Conservation (phyloP, 495 filamentous ascomycete genomes). For the Pyrenula massariospora region DNA sequence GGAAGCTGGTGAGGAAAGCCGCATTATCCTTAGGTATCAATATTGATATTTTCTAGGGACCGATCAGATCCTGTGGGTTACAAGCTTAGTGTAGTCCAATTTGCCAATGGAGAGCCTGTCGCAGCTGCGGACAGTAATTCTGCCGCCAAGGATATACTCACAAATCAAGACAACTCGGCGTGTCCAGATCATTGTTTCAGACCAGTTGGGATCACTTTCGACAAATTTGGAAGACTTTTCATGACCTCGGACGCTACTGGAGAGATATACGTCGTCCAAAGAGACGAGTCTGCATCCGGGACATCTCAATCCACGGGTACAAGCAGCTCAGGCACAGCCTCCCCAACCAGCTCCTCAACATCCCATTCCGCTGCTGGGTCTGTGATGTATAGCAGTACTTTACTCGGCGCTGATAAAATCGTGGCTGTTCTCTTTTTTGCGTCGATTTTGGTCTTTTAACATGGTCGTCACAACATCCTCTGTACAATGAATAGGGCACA, state of each 20-base stretch:
- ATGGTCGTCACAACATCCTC: too few relatives aligned
- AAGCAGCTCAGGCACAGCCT: background rate
- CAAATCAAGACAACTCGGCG: slow-evolving; percentile 25
- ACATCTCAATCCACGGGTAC: background rate
- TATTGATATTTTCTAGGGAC: slow-evolving; percentile 18
- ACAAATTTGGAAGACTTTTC: slow-evolving; percentile 34
- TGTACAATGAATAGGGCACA: too few relatives aligned
- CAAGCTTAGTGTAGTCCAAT: slow-evolving; percentile 34
- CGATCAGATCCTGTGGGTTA: slow-evolving; percentile 43
- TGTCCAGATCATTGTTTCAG: slow-evolving; percentile 42
- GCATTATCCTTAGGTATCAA: background rate
- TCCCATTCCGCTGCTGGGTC: background rate
- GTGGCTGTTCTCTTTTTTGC: slow-evolving; percentile 2
- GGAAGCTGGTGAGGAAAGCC: slow-evolving; percentile 33
- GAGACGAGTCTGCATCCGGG: slow-evolving; percentile 3
- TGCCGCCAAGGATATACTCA: slow-evolving; percentile 35
- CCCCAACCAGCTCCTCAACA: background rate
- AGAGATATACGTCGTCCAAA: slow-evolving; percentile 41
- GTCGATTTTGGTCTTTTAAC: too few relatives aligned
- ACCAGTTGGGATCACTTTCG: slow-evolving; percentile 42
- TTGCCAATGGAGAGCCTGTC: slow-evolving; percentile 29
- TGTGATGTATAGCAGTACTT: background rate
- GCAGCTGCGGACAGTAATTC: slow-evolving; percentile 24
- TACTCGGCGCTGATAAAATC: background rate
- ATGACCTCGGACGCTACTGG: slow-evolving; percentile 46